Percentiles rank a stretch among this genome's conserved stretches.
phyloP scores from a whole-genome alignment of 306 rosid species.

The Potentilla sterilis region DNA sequence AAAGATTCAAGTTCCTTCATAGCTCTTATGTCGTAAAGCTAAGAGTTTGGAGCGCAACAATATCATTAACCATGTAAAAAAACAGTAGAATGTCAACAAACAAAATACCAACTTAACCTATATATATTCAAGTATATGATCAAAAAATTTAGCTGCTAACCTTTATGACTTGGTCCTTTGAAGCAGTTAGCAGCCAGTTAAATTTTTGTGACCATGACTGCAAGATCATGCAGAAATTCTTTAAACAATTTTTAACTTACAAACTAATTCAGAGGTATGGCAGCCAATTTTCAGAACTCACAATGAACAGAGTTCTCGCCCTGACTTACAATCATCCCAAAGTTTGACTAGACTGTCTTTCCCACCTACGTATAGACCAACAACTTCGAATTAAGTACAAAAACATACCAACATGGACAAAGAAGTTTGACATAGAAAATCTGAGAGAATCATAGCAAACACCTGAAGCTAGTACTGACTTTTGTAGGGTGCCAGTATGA shows the following conservation, averaged over 20 bases:
- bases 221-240: conserved; percentile 29
- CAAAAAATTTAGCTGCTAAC: conserved; percentile 29
- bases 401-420: background rate
- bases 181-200: conserved; percentile 84
- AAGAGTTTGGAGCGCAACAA: conserved; percentile 26
- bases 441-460: conserved; percentile 26
- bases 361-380: conserved; percentile 59
- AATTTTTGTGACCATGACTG: conserved; percentile 97
- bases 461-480: conserved; percentile 94
- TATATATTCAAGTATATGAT: conserved; percentile 2
- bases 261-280: conserved; percentile 16
- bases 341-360: conserved; percentile 96
- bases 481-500: conserved; percentile 98
- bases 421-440: conserved; percentile 21
- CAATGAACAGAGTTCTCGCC: conserved; percentile 92
- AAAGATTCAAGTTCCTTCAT: conserved; percentile 99
- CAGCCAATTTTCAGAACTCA: conserved; percentile 46
- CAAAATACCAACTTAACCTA: conserved; percentile 5
- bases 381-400: conserved; percentile 26
- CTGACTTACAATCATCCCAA: conserved; percentile 92
- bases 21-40: conserved; percentile 97
- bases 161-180: conserved; percentile 92
- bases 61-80: conserved; percentile 5
- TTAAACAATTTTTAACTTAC: conserved; percentile 9
- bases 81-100: background rate